Conservation (phyloP, 2,329 filamentous ascomycete species). For the Colletotrichum acutatum region DNA sequence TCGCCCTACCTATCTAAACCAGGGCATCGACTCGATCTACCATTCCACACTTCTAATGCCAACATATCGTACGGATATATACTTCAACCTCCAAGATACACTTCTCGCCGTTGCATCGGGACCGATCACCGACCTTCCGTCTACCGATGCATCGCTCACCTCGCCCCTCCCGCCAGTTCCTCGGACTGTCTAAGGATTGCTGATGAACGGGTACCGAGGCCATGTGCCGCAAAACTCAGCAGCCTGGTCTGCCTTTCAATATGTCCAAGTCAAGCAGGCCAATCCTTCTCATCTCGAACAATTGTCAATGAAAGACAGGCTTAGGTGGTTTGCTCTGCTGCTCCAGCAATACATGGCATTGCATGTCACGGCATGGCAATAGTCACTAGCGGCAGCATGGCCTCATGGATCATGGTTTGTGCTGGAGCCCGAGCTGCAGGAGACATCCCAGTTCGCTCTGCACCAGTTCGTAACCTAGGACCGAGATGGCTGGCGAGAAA, state of each 20-base stretch:
- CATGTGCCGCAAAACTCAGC: background rate
- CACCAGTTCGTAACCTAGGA: conserved; percentile 18
- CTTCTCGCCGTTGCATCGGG: background rate
- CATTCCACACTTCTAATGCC: too few species aligned
- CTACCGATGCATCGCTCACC: too few species aligned
- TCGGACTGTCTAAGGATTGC: background rate
- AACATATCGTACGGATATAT: too few species aligned
- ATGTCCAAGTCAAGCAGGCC: background rate
- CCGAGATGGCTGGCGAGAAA: conserved; percentile 12
- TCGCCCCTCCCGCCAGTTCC: background rate
- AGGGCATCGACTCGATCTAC: too few species aligned
- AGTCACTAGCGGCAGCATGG: conserved; percentile 13
- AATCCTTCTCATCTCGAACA: background rate
- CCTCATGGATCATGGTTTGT: conserved; percentile 31
- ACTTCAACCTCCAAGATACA: background rate
- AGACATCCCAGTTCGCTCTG: conserved; percentile 16
- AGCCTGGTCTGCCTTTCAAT: background rate
- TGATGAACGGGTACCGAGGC: background rate
- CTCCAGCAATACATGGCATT: conserved; percentile 2
- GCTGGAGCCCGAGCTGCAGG: conserved; percentile 14
- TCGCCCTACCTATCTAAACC: too few species aligned
- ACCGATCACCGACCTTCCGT: background rate
- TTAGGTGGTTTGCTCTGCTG: background rate
- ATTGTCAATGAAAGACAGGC: background rate
- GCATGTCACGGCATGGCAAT: conserved; percentile 23